These are phyloP conservation scores for Syncephalastrum sp. DNA, from an alignment of 371 early-diverging fungal species.

Conservation along the genomic window DNA sequence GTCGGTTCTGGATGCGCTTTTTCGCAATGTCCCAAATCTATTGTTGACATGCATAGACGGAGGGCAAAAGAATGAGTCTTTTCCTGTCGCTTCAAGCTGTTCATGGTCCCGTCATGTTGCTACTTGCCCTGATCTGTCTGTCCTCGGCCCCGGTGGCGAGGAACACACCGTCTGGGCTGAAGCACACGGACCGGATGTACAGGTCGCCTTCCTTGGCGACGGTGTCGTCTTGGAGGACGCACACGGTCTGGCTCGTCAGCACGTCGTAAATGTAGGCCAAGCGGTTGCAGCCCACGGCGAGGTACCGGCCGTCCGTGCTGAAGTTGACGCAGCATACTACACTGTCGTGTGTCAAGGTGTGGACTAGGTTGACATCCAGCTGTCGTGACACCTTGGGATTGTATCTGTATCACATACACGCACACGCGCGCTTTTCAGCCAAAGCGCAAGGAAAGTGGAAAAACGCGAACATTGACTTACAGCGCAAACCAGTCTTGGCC, in stretches of 20 bases:
- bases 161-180: constrained; percentile 89
- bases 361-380: constrained; percentile 77
- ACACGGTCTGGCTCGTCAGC: constrained; percentile 60
- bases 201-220: constrained; percentile 77
- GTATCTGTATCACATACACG: constrained; percentile 39
- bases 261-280: constrained; percentile 86
- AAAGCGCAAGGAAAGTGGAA: not conserved
- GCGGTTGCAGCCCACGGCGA: constrained; percentile 94
- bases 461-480: constrained; percentile 48
- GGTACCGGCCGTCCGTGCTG: constrained; percentile 82
- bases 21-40: constrained; percentile 79
- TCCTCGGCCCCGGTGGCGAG: constrained; percentile 98
- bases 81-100: not conserved
- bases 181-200: constrained; percentile 96
- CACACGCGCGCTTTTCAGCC: not conserved
- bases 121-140: constrained; percentile 81
- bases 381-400: constrained; percentile 66
- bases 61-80: not conserved
- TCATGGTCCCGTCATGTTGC: no score
- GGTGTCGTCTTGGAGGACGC: constrained; percentile 75
- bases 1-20: constrained; percentile 64
- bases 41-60: no score
- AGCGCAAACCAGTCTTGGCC: constrained; percentile 90
- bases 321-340: constrained; percentile 97
- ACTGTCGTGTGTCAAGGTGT: constrained; percentile 78